Base-by-base conservation (phyloP, 2,329 filamentous ascomycete species). In the Fonsecaea multimorphosa region DNA sequence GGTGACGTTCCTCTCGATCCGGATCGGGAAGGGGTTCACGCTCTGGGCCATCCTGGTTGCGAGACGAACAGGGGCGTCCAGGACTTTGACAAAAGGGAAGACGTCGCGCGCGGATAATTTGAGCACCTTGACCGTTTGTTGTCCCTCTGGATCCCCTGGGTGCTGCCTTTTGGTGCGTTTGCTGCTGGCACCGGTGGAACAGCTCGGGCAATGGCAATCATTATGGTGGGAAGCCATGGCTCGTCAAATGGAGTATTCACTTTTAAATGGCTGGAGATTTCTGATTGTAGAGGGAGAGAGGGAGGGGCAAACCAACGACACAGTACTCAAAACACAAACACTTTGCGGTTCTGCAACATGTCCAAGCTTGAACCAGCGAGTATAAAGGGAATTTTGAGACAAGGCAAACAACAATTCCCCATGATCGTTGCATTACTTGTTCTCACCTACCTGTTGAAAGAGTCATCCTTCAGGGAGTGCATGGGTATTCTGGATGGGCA, bases 181-280 rank as follows among this genome's bases (percentile, higher is more conserved):
- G 58, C 40, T 60, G 31, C 40, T 60, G 31, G 58, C 12, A 16
- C 29, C 49, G 58, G 58, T 60, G 58, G 58, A 60, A 60, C 58
- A 60, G 12, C n/a, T n/a, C 29, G 32, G 49, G 58, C 46, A 60
- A 53, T 60, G 58, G 14, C 58, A 52, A 60, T 60, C 34, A 16
- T 31, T 44, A 19, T 60, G 58, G 29, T 52, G 58, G 46, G 58
- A 44, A 5, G 44, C 16, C 58, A 60, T 60, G 22, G n/a, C 49
- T 27, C 29, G 58, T 24, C 19, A n/a, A n/a, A 31, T 8, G 27
- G 8, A 14, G 16, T 16, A 34, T 58, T 32, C 14, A 22, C 38
- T 58, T n/a, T n/a, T 49, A 46, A 31, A 58, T 49, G 16, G 38
- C 38, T 49, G 27, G 36, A 32, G 44, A 22, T 12, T n/a, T 49